Percentiles rank a stretch among this genome's conserved stretches.
These are phyloP conservation scores for Xylaria polymorpha DNA, from an alignment of 2,329 filamentous ascomycete genomes.

Conservation along the genomic window DNA sequence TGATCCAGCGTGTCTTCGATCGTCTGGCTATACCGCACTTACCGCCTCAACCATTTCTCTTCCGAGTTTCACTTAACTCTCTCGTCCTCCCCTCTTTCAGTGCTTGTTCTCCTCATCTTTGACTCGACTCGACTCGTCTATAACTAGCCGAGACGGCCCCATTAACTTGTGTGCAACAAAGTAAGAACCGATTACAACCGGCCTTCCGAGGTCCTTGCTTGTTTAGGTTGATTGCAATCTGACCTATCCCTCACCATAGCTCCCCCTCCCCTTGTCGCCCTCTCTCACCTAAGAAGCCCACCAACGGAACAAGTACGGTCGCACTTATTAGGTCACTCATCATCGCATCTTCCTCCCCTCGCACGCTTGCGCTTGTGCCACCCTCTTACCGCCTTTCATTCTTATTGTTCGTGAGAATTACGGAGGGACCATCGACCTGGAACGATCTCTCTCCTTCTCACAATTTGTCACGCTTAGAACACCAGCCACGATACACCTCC, in stretches of 20 bases:
- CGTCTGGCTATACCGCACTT: slow-evolving; percentile 32
- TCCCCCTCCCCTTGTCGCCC: slow-evolving; percentile 31
- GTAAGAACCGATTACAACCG: slow-evolving; percentile 44
- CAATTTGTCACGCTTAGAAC: slow-evolving; percentile 18
- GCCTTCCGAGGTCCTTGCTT: slow-evolving; percentile 36
- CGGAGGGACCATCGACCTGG: slow-evolving; percentile 16
- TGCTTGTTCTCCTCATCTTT: slow-evolving; percentile 29
- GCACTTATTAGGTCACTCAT: slow-evolving; percentile 31
- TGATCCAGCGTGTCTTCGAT: slow-evolving; percentile 35
- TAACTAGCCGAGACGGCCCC: slow-evolving; percentile 42
- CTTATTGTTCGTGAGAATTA: slow-evolving; percentile 9
- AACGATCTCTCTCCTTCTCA: slow-evolving; percentile 14
- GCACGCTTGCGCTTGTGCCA: slow-evolving; percentile 28
- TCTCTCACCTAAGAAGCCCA: slow-evolving; percentile 39
- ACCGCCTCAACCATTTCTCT: slow-evolving; percentile 27
- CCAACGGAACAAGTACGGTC: slow-evolving; percentile 41
- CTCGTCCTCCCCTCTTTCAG: slow-evolving; percentile 34
- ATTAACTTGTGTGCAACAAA: slow-evolving; percentile 43
- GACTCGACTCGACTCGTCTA: slow-evolving; percentile 30
- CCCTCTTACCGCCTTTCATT: slow-evolving; percentile 36
- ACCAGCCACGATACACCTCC: background rate
- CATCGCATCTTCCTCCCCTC: slow-evolving; percentile 35
- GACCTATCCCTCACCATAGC: slow-evolving; percentile 30
- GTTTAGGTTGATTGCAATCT: slow-evolving; percentile 35
- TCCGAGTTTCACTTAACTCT: slow-evolving; percentile 15